Conservation (phyloP, 2,329 filamentous ascomycete species). For the Pseudogymnoascus sp. region DNA sequence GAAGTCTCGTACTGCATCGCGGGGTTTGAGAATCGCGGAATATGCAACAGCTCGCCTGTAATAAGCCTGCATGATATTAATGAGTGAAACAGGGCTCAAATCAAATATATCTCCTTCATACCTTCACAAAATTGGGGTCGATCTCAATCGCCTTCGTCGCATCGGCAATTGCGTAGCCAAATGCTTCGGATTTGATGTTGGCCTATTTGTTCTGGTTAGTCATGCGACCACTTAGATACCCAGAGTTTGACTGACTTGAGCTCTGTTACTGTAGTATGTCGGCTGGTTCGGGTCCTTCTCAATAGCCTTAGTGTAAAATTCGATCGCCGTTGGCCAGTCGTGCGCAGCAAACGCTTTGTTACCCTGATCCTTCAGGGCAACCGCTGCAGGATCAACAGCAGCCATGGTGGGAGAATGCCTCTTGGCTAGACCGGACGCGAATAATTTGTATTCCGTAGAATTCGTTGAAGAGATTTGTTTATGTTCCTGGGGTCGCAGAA, state of each 20-base stretch:
- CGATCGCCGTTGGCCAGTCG: slow-evolving; percentile 75
- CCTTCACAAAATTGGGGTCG: slow-evolving; percentile 82
- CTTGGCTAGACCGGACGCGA: neutral
- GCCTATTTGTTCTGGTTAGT: slow-evolving; percentile 53
- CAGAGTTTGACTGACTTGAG: slow-evolving; percentile 57
- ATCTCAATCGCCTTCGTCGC: slow-evolving; percentile 86
- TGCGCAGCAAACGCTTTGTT: slow-evolving; percentile 87
- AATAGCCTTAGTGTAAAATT: slow-evolving; percentile 82
- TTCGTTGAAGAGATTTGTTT: neutral
- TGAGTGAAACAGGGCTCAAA: neutral
- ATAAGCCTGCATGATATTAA: slow-evolving; percentile 57
- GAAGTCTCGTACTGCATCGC: slow-evolving; percentile 86
- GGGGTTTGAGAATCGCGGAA: slow-evolving; percentile 80
- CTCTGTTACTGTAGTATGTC: slow-evolving; percentile 88
- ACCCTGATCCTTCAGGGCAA: slow-evolving; percentile 82
- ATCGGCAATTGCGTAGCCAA: slow-evolving; percentile 85
- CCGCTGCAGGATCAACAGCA: slow-evolving; percentile 37
- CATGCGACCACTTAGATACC: slow-evolving; percentile 34
- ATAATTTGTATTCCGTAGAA: neutral
- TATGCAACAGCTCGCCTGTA: slow-evolving; percentile 89
- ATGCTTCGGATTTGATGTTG: slow-evolving; percentile 91
- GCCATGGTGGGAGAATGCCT: neutral
- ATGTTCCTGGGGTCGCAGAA: neutral
- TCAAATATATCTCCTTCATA: slow-evolving; percentile 30
- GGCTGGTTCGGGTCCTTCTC: slow-evolving; percentile 73